These are phyloP conservation scores for Kazachstania africana DNA, from an alignment of 805 yeast species.

Conservation along the genomic window DNA sequence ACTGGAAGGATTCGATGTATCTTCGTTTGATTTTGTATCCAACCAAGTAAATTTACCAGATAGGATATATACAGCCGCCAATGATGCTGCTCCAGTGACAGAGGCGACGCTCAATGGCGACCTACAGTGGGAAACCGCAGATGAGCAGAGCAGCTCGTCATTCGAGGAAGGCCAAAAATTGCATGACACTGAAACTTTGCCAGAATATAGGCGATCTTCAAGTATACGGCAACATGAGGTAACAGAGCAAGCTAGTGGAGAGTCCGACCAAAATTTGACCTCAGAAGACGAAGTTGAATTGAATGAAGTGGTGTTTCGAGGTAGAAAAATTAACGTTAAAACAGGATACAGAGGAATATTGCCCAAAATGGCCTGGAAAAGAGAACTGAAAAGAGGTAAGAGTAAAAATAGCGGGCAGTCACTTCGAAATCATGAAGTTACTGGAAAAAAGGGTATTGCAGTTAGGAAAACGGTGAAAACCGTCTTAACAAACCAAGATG, in stretches of 20 bases:
- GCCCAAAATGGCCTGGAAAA: conserved; percentile 24
- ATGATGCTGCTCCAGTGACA: not conserved
- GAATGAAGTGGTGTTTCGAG: conserved; percentile 18
- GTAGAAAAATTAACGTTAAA: conserved; percentile 16
- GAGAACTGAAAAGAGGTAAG: conserved; percentile 5
- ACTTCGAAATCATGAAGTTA: too few relatives aligned
- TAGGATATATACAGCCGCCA: not conserved
- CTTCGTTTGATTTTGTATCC: conserved; percentile 16
- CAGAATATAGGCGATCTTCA: not conserved
- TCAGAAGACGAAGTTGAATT: not conserved
- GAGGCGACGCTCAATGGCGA: not conserved
- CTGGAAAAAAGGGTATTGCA: too few relatives aligned
- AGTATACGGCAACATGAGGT: not conserved
- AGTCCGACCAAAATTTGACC: not conserved
- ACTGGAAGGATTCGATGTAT: conserved; percentile 20
- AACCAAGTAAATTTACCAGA: conserved; percentile 6
- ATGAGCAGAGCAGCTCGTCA: not conserved
- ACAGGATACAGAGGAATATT: conserved; percentile 24
- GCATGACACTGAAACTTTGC: not conserved
- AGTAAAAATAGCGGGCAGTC: too few relatives aligned
- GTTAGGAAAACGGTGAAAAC: not conserved
- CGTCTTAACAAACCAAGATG: conserved; percentile 13
- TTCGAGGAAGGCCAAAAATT: not conserved
- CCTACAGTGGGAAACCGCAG: not conserved
- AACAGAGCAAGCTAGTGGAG: not conserved